Base-by-base conservation (phyloP, 768 basidiomycete genomes). In the Peribolospora kevripleyi region DNA sequence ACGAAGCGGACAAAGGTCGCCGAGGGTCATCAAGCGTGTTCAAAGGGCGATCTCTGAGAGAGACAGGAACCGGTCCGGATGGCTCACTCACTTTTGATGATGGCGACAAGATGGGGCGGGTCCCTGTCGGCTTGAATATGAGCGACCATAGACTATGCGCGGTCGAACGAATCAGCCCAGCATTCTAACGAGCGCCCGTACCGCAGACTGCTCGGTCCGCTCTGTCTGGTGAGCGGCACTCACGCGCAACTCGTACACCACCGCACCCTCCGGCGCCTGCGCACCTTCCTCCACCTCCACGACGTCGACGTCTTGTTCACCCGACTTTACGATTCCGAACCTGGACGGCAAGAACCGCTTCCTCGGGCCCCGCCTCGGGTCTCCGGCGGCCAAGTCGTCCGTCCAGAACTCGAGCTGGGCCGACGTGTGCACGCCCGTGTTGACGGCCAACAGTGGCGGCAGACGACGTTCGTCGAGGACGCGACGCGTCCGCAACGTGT, bases 361-460 rank as follows among this genome's bases (percentile, higher is more conserved):
- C 37, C 55, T 54, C 2, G 53, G 49, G 1, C 50, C 54, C 13
- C 39, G 25, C 42, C 56, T 39, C 25, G n/a, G 43, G 2, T 52
- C 13, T 39, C 52, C 52, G 73, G 69, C 36, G 69, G 69, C 46
- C 73, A 25, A 71, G 38, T 65, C 67, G 65, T 91, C 85, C 50
- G 78, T 68, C 91, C 91, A 95, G 59, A 76, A 71, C 50, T 73
- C 74, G 41, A 80, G 63, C 43, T 74, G 76, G 13, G 91, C 88
- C 1, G 83, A 76, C 25, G 77, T 80, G 56, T 79, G 76, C 0
- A 84, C 80, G 41, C 76, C 78, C 0, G 88, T 80, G 66, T 97
- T 97, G 59, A 98, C 67, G 0, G 83, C 80, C 8, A 98, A 69
- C 14, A 95, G 72, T 0, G 86, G 80, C 0, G 93, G 93, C 1